Evolutionary conservation across 345 rosid species (phyloP), one percentile per base, ranked within the genome.

Genomic region (Isatis tinctoria): DNA sequence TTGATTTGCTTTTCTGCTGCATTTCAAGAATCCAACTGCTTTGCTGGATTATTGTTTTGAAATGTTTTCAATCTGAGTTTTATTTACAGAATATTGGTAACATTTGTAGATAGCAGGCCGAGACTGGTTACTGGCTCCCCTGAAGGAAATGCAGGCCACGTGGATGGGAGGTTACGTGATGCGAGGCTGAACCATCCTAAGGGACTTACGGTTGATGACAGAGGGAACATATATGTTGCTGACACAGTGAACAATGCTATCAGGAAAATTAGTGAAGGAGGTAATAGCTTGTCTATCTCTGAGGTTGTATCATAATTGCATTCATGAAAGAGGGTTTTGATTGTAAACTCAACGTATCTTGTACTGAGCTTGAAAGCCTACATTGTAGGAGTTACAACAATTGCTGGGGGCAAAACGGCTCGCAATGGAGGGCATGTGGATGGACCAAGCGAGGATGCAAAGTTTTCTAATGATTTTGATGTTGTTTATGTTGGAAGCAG

Each of bases 371-470:
- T 44, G 35, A 44, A 45, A 26, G n/a, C 6, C 5, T 47, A 44
- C 54, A 24, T 52, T 82, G 66, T 72, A 95, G 99, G 97, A 73
- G 90, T 95, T 53, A 92, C 97, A 60, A 95, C 99, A n/a, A 90
- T 95, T 65, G 99, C 99, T 52, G 98, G 99, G 37, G 99, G 99
- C 3, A 95, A 90, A 81, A 79, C 75, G 69, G 73, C 83, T 63
- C 85, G 86, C 18, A 94, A 90, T 78, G 94, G 97, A 16, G 85
- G 96, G 54, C 97, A 92, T 78, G 87, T 89, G 16, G 98, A 95
- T 83, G 99, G 99, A 72, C 96, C 99, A 7, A 95, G 98, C 72
- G 99, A 87, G 77, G 99, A 95, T 83, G 99, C 98, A 54, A 92
- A 90, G 65, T 92, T 95, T 66, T 95, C 99, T 5, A 82, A 85